phyloP scores from a whole-genome alignment of 2,329 filamentous ascomycete genomes.

The Parafenestella ontariensis region DNA sequence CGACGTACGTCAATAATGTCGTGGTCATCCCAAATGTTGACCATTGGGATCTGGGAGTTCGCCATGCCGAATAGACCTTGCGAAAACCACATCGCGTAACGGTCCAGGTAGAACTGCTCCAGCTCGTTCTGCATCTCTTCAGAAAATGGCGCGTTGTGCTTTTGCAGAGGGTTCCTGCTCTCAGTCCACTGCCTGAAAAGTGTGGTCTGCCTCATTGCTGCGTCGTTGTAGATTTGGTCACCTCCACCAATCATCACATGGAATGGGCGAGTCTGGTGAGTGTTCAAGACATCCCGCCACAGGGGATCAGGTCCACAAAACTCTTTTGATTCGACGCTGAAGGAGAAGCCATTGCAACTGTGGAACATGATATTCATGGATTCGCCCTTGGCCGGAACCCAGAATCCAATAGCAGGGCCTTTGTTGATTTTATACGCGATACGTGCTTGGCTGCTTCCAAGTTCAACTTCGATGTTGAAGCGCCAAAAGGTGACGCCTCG shows the following conservation, averaged over 20 bases:
- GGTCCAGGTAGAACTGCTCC: slow-evolving; percentile 84
- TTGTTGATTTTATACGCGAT: slow-evolving; percentile 96
- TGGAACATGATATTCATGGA: slow-evolving; percentile 99
- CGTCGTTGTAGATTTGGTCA: slow-evolving; percentile 96
- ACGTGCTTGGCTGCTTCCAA: slow-evolving; percentile 77
- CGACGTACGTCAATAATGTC: slow-evolving; percentile 59
- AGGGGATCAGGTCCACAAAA: slow-evolving; percentile 94
- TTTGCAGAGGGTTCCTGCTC: slow-evolving; percentile 79
- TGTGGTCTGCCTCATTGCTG: slow-evolving; percentile 74
- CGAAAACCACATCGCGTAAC: slow-evolving; percentile 95
- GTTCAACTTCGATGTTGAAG: slow-evolving; percentile 93
- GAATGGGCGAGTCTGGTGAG: slow-evolving; percentile 88
- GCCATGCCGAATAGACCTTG: slow-evolving; percentile 94
- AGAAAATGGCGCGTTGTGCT: slow-evolving; percentile 79
- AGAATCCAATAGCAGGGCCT: slow-evolving; percentile 88
- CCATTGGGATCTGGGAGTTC: slow-evolving; percentile 93
- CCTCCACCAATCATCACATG: slow-evolving; percentile 98
- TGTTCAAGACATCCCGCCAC: slow-evolving; percentile 95
- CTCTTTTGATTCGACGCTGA: slow-evolving; percentile 76
- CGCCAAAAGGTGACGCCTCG: slow-evolving; percentile 94
- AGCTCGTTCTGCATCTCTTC: slow-evolving; percentile 85
- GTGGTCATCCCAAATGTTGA: slow-evolving; percentile 98
- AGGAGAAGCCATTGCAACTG: slow-evolving; percentile 94
- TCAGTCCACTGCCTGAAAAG: slow-evolving; percentile 85
- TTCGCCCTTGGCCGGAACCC: slow-evolving; percentile 84